Evolutionary conservation across 768 basidiomycete species (phyloP).

Genomic region (Tephrocybe rancida): DNA sequence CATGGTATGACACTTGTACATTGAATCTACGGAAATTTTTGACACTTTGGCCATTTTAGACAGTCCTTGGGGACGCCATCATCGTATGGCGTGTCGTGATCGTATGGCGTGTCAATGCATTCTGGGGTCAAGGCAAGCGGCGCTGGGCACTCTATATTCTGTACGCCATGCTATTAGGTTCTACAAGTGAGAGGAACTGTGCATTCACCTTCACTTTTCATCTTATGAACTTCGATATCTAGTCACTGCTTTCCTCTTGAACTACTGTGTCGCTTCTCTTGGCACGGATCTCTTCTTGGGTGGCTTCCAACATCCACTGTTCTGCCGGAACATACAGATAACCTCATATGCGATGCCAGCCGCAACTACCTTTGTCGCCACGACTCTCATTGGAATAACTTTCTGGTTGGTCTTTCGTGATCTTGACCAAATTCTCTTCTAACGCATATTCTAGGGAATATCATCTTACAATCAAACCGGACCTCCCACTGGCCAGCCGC

Average conservation of each 20-base stretch:
- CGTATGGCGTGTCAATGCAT: no score
- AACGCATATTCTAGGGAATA: slow-evolving; percentile 9
- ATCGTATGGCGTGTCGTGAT: slow-evolving; percentile 8
- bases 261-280: slow-evolving; percentile 5
- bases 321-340: slow-evolving; percentile 10
- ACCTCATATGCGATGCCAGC: slow-evolving; percentile 12
- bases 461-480: not conserved
- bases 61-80: slow-evolving; percentile 10
- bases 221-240: not conserved
- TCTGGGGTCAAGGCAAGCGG: slow-evolving; percentile 1
- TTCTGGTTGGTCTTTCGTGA: slow-evolving; percentile 2
- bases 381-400: slow-evolving; percentile 5
- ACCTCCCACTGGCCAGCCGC: not conserved
- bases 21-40: not conserved
- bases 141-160: slow-evolving; percentile 7
- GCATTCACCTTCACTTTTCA: not conserved
- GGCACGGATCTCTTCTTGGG: slow-evolving; percentile 8
- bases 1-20: not conserved
- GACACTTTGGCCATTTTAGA: not conserved
- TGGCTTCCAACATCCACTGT: slow-evolving; percentile 6
- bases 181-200: not conserved
- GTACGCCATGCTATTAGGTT: slow-evolving; percentile 1
- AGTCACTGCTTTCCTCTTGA: slow-evolving; percentile 8
- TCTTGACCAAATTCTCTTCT: no score
- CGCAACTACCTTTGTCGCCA: slow-evolving; percentile 10